phyloP scores from a whole-genome alignment of 257 asterid genomes.

The Solanum sejunctum region DNA sequence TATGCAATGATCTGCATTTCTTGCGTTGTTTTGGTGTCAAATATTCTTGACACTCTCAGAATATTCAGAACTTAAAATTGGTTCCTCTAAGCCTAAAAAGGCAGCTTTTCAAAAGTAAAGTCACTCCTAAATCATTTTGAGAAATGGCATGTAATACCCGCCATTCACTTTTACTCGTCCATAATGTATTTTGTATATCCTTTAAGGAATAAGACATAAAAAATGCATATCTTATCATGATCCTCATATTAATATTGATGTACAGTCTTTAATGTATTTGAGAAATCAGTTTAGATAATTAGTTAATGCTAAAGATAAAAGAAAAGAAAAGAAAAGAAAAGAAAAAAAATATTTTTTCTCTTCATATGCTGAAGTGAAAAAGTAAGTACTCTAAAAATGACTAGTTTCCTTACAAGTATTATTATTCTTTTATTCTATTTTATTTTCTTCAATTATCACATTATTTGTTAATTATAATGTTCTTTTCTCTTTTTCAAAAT shows the following conservation, averaged over 20 bases:
- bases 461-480: not conserved
- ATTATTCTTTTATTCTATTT: not conserved
- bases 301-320: not conserved
- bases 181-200: not conserved
- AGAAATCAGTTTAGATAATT: not conserved
- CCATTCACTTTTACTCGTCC: not conserved
- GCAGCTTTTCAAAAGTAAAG: not conserved
- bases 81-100: not conserved
- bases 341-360: too few relatives aligned
- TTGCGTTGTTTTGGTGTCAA: not conserved
- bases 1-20: not conserved
- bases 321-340: too few relatives aligned
- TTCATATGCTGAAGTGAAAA: not conserved
- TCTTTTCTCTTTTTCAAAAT: not conserved
- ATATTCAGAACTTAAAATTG: not conserved
- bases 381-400: not conserved
- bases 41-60: not conserved
- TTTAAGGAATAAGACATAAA: not conserved
- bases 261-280: not conserved
- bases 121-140: not conserved
- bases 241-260: not conserved
- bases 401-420: not conserved
- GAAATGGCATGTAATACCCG: not conserved
- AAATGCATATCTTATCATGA: not conserved
- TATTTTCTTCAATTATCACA: not conserved